Evolutionary conservation across 257 asterid genomes (phyloP).

Genomic region (Nicotiana benthamiana): DNA sequence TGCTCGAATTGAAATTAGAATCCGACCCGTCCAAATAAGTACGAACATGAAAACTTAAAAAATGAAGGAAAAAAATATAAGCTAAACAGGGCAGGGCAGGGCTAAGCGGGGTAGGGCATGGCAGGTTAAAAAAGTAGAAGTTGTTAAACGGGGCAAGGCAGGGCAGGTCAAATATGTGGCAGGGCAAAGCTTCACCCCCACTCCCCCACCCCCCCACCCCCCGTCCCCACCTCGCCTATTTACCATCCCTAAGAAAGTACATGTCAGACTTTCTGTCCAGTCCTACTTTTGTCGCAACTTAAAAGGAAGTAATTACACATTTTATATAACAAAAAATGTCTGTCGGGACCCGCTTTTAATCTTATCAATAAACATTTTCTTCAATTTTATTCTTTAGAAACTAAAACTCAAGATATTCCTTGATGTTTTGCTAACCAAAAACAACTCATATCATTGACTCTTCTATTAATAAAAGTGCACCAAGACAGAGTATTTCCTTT

Average conservation of each 20-base stretch:
- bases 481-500: neutral
- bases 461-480: neutral
- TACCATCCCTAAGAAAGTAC: neutral
- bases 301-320: neutral
- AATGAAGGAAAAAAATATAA: too few relatives aligned
- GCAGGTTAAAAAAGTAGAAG: too few relatives aligned
- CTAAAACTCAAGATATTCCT: neutral
- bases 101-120: too few relatives aligned
- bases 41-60: too few relatives aligned
- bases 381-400: neutral
- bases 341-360: neutral
- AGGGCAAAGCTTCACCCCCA: too few relatives aligned
- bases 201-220: too few relatives aligned
- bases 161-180: too few relatives aligned
- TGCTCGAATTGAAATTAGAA: too few relatives aligned
- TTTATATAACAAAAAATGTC: neutral
- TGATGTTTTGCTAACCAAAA: neutral
- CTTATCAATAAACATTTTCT: neutral
- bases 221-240: too few relatives aligned
- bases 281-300: neutral
- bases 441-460: neutral
- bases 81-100: too few relatives aligned
- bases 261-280: neutral
- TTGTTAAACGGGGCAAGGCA: too few relatives aligned
- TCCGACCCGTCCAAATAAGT: too few relatives aligned